Conservation (phyloP, 805 yeast species). For the Candida bentonensis region DNA sequence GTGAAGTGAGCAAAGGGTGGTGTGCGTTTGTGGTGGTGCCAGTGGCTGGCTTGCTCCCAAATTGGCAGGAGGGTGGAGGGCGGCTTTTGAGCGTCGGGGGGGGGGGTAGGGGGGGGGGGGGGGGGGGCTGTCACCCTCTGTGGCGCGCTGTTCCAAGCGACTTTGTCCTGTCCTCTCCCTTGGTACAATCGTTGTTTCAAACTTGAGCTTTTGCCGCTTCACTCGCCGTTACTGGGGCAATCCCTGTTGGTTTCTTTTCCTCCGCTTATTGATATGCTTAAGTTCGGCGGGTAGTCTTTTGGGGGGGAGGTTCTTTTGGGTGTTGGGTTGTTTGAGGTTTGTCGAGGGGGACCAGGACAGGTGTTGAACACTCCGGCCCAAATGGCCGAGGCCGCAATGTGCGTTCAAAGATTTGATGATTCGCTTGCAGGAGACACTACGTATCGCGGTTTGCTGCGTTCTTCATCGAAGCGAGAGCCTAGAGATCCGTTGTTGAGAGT, state of each 20-base stretch:
- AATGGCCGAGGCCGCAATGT: constrained; percentile 30
- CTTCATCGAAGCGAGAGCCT: constrained; percentile 33
- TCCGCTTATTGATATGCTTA: constrained; percentile 33
- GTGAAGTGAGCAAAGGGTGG: too few relatives aligned
- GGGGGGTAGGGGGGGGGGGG: too few relatives aligned
- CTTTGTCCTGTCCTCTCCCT: constrained; percentile 25
- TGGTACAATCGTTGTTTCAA: constrained; percentile 28
- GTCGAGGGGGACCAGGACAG: constrained; percentile 21
- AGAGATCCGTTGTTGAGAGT: constrained; percentile 29
- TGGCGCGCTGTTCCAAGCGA: constrained; percentile 29
- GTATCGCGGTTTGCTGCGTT: constrained; percentile 33
- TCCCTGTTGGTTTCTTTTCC: constrained; percentile 34
- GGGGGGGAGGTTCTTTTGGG: constrained; percentile 27
- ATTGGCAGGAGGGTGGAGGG: too few relatives aligned
- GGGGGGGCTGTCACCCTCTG: constrained; percentile 32
- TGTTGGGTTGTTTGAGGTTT: constrained; percentile 22
- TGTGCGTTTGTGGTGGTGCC: too few relatives aligned
- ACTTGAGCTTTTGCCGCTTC: constrained; percentile 28
- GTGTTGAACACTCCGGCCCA: constrained; percentile 30
- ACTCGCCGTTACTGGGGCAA: constrained; percentile 33
- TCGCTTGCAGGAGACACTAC: constrained; percentile 29
- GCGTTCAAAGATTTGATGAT: constrained; percentile 34
- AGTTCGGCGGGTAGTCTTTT: constrained; percentile 31
- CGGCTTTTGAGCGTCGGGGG: too few relatives aligned
- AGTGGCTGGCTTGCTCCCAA: too few relatives aligned